phyloP scores from a whole-genome alignment of 2,329 filamentous ascomycete genomes.

The Clonostachys solani region DNA sequence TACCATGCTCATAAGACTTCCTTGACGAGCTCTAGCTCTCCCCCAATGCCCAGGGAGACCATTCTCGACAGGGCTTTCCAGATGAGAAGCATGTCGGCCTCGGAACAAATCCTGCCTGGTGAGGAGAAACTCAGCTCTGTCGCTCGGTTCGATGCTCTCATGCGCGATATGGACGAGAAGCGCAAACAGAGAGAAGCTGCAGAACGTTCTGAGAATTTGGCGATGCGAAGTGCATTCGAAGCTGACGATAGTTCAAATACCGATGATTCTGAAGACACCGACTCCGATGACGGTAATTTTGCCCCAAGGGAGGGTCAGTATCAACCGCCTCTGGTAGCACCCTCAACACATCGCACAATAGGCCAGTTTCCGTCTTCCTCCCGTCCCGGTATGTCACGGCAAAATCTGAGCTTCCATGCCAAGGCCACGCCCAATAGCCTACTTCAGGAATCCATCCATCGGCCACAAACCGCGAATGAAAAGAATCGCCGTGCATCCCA shows the following conservation, averaged over 20 bases:
- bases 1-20: constrained; percentile 37
- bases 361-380: constrained; percentile 34
- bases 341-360: constrained; percentile 42
- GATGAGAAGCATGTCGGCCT: constrained; percentile 57
- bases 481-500: constrained; percentile 39
- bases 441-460: constrained; percentile 18
- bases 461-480: constrained; percentile 51
- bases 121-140: constrained; percentile 62
- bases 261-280: constrained; percentile 33
- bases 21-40: constrained; percentile 40
- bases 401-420: constrained; percentile 23
- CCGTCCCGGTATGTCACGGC: constrained; percentile 20
- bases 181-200: constrained; percentile 32
- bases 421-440: constrained; percentile 8
- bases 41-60: constrained; percentile 54
- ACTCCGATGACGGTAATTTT: constrained; percentile 33
- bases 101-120: constrained; percentile 46
- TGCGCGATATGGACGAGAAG: constrained; percentile 55
- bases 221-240: constrained; percentile 46
- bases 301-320: constrained; percentile 15
- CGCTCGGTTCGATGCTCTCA: constrained; percentile 61
- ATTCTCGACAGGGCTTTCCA: constrained; percentile 66
- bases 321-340: constrained; percentile 5
- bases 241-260: constrained; percentile 39
- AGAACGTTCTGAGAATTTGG: constrained; percentile 21